phyloP scores from a whole-genome alignment of 2,329 filamentous ascomycete genomes.

The Alternaria infectoria region DNA sequence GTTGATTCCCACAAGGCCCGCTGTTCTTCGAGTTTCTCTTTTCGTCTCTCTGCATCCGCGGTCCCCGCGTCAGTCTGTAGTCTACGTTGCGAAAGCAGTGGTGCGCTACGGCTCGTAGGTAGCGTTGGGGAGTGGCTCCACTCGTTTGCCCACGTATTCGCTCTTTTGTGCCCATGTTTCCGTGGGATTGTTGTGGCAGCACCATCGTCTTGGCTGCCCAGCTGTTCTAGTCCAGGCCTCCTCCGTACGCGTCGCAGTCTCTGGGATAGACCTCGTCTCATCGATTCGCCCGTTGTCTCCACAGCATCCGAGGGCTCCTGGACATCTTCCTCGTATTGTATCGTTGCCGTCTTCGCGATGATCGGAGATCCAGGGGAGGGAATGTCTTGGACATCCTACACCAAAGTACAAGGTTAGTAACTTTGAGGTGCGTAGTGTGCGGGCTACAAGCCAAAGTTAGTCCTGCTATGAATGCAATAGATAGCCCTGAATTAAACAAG shows the following conservation, averaged over 20 bases:
- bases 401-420: constrained; percentile 49
- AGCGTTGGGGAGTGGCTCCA: constrained; percentile 6
- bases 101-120: constrained; percentile 6
- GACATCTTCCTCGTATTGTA: constrained; percentile 13
- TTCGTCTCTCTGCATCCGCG: constrained; percentile 1
- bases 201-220: constrained; percentile 17
- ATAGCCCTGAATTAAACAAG: constrained; percentile 27
- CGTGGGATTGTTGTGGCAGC: background rate
- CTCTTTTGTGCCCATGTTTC: constrained; percentile 9
- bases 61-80: constrained; percentile 4
- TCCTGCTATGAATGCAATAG: constrained; percentile 34
- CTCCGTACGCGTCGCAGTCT: constrained; percentile 22
- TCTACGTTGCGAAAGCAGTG: constrained; percentile 9
- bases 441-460: constrained; percentile 49
- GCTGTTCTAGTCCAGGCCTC: constrained; percentile 19
- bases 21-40: constrained; percentile 17
- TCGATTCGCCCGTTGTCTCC: constrained; percentile 12
- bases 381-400: constrained; percentile 30
- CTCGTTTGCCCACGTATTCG: constrained; percentile 12
- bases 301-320: constrained; percentile 14
- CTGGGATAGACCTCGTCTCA: constrained; percentile 19
- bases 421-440: constrained; percentile 59
- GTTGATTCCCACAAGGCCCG: constrained; percentile 28
- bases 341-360: constrained; percentile 12
- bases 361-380: constrained; percentile 16